A percentile compares a stretch with the other conserved stretches of the same genome.
Conservation (phyloP, 1,139 yeast genomes). For the Zygoascus hellenicus region DNA sequence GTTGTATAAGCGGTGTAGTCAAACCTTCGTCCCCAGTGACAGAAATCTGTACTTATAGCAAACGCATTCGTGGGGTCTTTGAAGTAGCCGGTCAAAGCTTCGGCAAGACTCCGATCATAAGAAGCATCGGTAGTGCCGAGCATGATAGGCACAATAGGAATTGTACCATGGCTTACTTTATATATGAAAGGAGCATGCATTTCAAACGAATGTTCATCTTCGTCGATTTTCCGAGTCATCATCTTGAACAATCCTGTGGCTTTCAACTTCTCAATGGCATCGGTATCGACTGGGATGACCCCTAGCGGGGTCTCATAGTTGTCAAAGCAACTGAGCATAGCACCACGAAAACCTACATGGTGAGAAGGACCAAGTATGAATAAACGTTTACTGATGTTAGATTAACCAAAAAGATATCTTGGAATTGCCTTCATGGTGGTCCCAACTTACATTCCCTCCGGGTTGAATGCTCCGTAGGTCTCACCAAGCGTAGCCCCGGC, state of each 20-base stretch:
- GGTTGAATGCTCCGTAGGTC: slow-evolving; percentile 68
- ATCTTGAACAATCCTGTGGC: slow-evolving; percentile 41
- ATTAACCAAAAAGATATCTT: no score
- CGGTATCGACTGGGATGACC: slow-evolving; percentile 56
- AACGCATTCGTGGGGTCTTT: slow-evolving; percentile 57
- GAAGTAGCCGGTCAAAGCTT: slow-evolving; percentile 49
- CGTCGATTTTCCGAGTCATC: slow-evolving; percentile 61
- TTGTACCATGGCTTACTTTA: slow-evolving; percentile 41
- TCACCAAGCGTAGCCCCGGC: slow-evolving; percentile 77
- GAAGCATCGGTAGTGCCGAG: slow-evolving; percentile 55
- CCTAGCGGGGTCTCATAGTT: slow-evolving; percentile 81
- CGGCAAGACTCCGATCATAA: slow-evolving; percentile 45
- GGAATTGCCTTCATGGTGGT: not conserved
- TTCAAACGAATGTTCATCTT: slow-evolving; percentile 88
- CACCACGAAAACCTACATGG: slow-evolving; percentile 71
- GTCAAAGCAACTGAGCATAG: slow-evolving; percentile 50
- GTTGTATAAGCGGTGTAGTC: slow-evolving; percentile 58
- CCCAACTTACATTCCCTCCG: slow-evolving; percentile 36
- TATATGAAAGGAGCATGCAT: slow-evolving; percentile 85
- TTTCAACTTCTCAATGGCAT: slow-evolving; percentile 33
- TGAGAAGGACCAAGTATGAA: slow-evolving; percentile 92
- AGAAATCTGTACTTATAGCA: slow-evolving; percentile 83
- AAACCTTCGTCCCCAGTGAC: slow-evolving; percentile 91
- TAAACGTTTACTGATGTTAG: slow-evolving; percentile 45
- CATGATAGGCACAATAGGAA: slow-evolving; percentile 68